These are phyloP conservation scores for Xylaria curta DNA, from an alignment of 495 filamentous ascomycete genomes.

Conservation along the genomic window DNA sequence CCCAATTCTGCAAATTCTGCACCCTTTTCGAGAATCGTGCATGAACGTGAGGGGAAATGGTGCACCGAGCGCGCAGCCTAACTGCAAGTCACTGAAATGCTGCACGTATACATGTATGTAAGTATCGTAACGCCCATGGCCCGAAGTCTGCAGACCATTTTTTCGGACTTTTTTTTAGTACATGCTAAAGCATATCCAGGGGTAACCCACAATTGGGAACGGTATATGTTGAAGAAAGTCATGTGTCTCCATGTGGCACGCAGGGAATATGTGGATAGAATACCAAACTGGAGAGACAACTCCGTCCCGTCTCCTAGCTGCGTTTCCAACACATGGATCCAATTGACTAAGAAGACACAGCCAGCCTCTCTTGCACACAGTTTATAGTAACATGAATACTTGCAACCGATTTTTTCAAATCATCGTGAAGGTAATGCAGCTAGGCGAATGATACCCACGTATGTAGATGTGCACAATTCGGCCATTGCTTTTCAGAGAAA, in stretches of 20 bases:
- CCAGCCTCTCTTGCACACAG: not conserved
- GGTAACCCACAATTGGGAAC: conserved; percentile 7
- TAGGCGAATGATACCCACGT: not conserved
- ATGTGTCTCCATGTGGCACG: conserved; percentile 22
- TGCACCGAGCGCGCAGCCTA: not conserved
- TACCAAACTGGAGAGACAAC: not conserved
- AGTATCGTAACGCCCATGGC: conserved; percentile 13
- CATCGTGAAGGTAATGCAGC: not conserved
- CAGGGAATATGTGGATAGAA: conserved; percentile 18
- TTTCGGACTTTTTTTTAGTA: not conserved
- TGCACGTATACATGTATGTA: not conserved
- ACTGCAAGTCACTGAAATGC: not conserved
- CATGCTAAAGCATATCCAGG: not conserved
- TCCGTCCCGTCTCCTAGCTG: conserved; percentile 15
- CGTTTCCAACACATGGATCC: not conserved
- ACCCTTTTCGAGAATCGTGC: not conserved
- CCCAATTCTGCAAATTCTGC: conserved; percentile 19
- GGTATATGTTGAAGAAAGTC: not conserved
- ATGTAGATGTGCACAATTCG: not conserved
- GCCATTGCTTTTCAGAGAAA: not conserved
- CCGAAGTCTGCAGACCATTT: not conserved
- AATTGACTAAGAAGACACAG: conserved; percentile 2
- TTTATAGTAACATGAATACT: not conserved
- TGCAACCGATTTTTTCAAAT: not conserved
- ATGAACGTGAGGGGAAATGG: conserved; percentile 22